phyloP scores from a whole-genome alignment of 2,329 filamentous ascomycete species.

The Monosporascus sp. region DNA sequence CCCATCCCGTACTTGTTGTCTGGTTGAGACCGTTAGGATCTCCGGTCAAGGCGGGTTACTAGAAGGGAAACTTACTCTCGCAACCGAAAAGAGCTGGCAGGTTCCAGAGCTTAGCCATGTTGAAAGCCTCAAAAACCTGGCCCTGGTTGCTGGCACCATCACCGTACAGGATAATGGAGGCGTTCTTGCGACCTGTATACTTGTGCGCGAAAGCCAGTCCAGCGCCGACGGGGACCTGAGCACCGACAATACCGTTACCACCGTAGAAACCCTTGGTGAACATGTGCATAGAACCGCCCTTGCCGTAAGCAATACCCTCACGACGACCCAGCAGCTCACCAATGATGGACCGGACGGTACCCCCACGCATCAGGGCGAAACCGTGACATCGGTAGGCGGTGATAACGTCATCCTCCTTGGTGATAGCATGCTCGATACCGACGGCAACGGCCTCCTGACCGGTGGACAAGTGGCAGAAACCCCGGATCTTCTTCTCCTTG shows the following conservation, averaged over 20 bases:
- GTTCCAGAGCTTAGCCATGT: conserved; percentile 99
- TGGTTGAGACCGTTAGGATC: conserved; percentile 34
- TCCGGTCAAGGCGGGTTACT: background rate
- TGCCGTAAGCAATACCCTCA: conserved; percentile 96
- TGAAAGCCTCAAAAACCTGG: conserved; percentile 99
- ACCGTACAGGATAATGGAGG: conserved; percentile 87
- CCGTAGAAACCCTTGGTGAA: conserved; percentile 97
- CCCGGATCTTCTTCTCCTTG: conserved; percentile 99
- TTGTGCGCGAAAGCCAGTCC: conserved; percentile 96
- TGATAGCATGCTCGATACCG: conserved; percentile 94
- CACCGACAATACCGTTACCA: conserved; percentile 98
- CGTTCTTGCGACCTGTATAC: conserved; percentile 83
- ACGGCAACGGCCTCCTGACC: conserved; percentile 97
- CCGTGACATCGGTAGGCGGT: conserved; percentile 99
- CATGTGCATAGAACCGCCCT: conserved; percentile 99
- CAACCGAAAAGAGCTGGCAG: conserved; percentile 93
- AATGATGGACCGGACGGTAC: conserved; percentile 84
- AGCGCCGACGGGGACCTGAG: conserved; percentile 94
- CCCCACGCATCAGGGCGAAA: conserved; percentile 95
- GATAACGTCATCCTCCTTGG: conserved; percentile 87
- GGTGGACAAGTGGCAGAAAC: conserved; percentile 98
- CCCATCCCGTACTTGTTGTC: conserved; percentile 99
- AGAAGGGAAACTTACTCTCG: conserved; percentile 67
- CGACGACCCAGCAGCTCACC: conserved; percentile 92
- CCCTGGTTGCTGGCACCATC: conserved; percentile 99